Base-by-base conservation (phyloP, 352 stramenopile species). In the Pythium rishiriense region DNA sequence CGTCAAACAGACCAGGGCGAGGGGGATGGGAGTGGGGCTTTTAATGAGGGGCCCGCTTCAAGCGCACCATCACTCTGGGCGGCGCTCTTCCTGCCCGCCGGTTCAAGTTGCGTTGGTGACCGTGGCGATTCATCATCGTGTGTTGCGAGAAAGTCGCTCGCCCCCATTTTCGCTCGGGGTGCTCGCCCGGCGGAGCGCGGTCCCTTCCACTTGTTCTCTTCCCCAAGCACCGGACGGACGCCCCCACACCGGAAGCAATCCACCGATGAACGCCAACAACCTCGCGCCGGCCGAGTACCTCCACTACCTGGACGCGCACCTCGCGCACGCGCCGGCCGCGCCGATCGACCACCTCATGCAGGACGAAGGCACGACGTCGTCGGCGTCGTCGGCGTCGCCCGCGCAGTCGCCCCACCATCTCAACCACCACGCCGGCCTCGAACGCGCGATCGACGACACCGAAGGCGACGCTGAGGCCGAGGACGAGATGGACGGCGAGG, bases 21-120 rank as follows among this genome's bases (percentile, higher is more conserved):
- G 60, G 43, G 21, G 5, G n/a, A 17, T 25, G 22, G 41, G 19
- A 46, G 15, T 8, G 24, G 31, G 31, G 26, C 45, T 55, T 48
- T 31, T 63, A 63, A 41, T 63, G 15, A 14, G 45, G 29, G 12
- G n/a, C n/a, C n/a, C n/a, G 25, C 33, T 53, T 63, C 56, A 63
- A 53, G 46, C 19, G 1, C 49, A 72, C 64, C 59, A 68, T 65
- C 66, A 73, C 48, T 73, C 66, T 66, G 35, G 9, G 4, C 26
- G 22, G 15, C 33, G 31, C n/a, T 25, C 17, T 22, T 41, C 25
- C 24, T 22, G 17, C 10, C 33, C 59, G 25, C 41, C 46, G 48
- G 50, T 73, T 73, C 66, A 69, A 73, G 60, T 73, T 69, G 60
- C 25, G 43, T 12, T 31, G 66, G 58, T 73, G 66, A 73, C 65